A percentile compares a stretch with the other conserved stretches of the same genome.
These are phyloP conservation scores for Cystobasidiaceae sp. DNA, from an alignment of 1,284 basidiomycete genomes.

Conservation along the genomic window DNA sequence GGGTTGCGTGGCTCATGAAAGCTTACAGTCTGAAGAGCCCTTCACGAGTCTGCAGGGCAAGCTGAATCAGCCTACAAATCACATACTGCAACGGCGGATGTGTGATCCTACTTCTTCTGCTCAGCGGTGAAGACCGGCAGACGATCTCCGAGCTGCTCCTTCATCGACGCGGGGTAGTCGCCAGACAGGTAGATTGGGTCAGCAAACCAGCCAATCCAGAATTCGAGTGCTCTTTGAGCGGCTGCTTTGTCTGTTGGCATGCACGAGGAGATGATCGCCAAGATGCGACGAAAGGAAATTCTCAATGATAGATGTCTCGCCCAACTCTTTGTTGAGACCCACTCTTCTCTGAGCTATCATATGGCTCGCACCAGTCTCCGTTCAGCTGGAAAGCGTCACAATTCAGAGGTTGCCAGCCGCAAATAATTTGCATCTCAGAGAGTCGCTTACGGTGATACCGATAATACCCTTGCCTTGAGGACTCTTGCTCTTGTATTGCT, in stretches of 20 bases:
- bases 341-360: constrained; percentile 50
- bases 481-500: constrained; percentile 55
- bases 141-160: constrained; percentile 58
- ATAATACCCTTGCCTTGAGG: constrained; percentile 56
- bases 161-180: constrained; percentile 61
- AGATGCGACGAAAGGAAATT: too few species aligned
- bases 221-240: constrained; percentile 41
- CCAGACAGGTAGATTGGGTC: constrained; percentile 43
- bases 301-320: too few species aligned
- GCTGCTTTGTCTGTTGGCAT: constrained; percentile 58
- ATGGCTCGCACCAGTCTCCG: constrained; percentile 65
- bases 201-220: constrained; percentile 29
- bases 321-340: too few species aligned
- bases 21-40: constrained; percentile 60
- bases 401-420: not conserved
- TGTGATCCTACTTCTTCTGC: constrained; percentile 50
- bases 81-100: not conserved
- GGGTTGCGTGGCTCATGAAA: too few species aligned
- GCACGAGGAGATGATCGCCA: not conserved
- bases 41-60: constrained; percentile 53
- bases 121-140: constrained; percentile 62
- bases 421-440: not conserved
- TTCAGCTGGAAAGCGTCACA: constrained; percentile 51
- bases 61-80: not conserved
- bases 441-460: constrained; percentile 55